Base-by-base conservation (phyloP, 2,329 filamentous ascomycete genomes). In the Boeremia exigua region DNA sequence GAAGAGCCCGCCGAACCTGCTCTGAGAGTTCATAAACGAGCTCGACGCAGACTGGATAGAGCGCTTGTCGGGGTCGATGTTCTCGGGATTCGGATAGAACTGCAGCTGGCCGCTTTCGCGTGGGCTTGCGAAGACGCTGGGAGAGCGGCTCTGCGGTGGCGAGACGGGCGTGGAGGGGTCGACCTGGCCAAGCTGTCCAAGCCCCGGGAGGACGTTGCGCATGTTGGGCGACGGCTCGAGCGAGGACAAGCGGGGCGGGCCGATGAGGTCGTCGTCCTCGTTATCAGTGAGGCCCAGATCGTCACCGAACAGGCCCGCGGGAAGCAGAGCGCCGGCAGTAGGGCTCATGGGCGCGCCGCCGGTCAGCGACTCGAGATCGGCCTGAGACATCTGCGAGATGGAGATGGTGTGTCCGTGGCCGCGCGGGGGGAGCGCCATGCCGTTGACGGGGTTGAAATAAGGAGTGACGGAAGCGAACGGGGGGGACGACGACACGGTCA, bases 301-400 rank as follows among this genome's bases (percentile, higher is more conserved):
- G 47, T 88, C 86, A 6, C 82, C 82, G 45, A 86, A 81, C 4
- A 89, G 78, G 56, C 84, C 86, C 1, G 90, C 89, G 0, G 91
- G 91, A 14, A 96, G 77, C 3, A 94, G 79, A 14, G 88, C 84
- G 27, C 89, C 87, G 2, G 90, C 91, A 4, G 89, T 89, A 1
- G 91, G 91, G 65, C 89, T 93, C 71, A 94, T 84, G 1, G 89
- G 89, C 2, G 88, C 90, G 27, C 85, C 86, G 15, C 81, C 83
- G 3, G 82, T 86, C 32, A 89, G 72, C 15, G 81, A 81, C 54
- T 85, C 84, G 4, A 88, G 76, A 15, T 89, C 87, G 1, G 85
- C 82, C 29, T 90, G 88, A 5, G 84, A 85, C 52, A 87, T 72
- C 25, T 90, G 88, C 6, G 84, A 85, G 50, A 87, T 69, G 32